Percentiles rank a stretch among this genome's conserved stretches.
Conservation (phyloP, 805 yeast genomes). For the Huiozyma sinensis region DNA sequence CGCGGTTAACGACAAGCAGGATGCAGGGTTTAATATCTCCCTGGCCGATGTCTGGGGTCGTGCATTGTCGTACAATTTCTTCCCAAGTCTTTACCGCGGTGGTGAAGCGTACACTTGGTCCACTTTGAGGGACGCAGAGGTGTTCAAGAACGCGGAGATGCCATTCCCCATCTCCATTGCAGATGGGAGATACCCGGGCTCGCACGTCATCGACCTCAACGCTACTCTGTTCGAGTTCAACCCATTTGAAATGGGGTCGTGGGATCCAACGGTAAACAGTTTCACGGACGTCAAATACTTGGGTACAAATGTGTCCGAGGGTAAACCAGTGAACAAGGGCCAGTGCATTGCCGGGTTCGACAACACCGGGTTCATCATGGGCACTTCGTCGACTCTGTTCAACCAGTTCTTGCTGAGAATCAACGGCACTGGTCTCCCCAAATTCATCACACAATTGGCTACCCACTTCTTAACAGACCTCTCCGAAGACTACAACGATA, state of each 20-base stretch:
- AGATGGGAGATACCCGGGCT: constrained; percentile 57
- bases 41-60: constrained; percentile 77
- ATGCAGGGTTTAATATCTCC: constrained; percentile 60
- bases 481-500: constrained; percentile 46
- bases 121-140: constrained; percentile 48
- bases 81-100: constrained; percentile 48
- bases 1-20: constrained; percentile 40
- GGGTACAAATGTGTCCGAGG: constrained; percentile 56
- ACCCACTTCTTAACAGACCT: constrained; percentile 37
- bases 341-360: constrained; percentile 62
- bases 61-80: constrained; percentile 60
- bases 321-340: constrained; percentile 36
- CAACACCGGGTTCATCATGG: constrained; percentile 72
- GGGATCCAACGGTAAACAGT: constrained; percentile 66
- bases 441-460: constrained; percentile 29
- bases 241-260: constrained; percentile 73
- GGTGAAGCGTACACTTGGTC: constrained; percentile 55
- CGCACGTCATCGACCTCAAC: constrained; percentile 45
- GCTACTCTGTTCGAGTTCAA: constrained; percentile 57
- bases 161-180: constrained; percentile 63
- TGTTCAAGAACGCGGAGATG: constrained; percentile 51
- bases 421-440: constrained; percentile 37
- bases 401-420: constrained; percentile 52
- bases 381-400: constrained; percentile 75
- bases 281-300: constrained; percentile 60